Percentiles rank a stretch among this genome's conserved stretches.
These are phyloP conservation scores for Colletotrichum zoysiae DNA, from an alignment of 2,329 filamentous ascomycete genomes.

Conservation along the genomic window DNA sequence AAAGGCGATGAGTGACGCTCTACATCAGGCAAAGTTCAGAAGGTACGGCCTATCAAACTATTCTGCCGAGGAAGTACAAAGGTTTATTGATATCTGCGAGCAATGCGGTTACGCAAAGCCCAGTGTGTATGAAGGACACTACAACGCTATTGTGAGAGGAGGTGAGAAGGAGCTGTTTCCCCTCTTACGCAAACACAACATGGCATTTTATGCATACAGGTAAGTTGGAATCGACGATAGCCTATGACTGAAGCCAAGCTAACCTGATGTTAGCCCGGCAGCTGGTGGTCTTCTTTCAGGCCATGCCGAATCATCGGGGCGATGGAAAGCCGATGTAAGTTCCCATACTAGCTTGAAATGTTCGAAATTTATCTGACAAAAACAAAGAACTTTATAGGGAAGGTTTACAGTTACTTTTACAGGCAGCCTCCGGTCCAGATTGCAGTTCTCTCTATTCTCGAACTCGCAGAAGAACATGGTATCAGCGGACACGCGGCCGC, in stretches of 20 bases:
- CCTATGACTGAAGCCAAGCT: neutral
- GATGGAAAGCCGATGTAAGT: neutral
- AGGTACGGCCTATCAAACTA: conserved; percentile 5
- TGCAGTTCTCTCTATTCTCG: neutral
- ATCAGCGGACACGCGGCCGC: conserved; percentile 4
- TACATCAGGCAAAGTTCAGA: neutral
- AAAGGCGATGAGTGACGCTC: neutral
- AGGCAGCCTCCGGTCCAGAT: neutral
- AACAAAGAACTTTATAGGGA: neutral
- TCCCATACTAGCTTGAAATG: no score
- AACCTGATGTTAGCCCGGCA: neutral
- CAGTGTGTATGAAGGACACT: neutral
- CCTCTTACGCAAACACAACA: neutral
- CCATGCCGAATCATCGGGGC: neutral
- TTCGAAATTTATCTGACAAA: neutral
- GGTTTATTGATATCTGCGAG: conserved; percentile 3
- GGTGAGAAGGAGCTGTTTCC: conserved; percentile 4
- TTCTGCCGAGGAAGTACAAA: neutral
- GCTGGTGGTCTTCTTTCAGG: neutral
- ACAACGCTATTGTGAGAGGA: conserved; percentile 6
- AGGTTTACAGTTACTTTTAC: neutral
- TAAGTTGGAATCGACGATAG: neutral
- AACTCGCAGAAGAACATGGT: neutral
- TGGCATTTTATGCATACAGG: conserved; percentile 8
- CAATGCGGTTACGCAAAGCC: neutral